phyloP scores from a whole-genome alignment of 192 early-diverging fungal species.

The Entomortierella lignicola region DNA sequence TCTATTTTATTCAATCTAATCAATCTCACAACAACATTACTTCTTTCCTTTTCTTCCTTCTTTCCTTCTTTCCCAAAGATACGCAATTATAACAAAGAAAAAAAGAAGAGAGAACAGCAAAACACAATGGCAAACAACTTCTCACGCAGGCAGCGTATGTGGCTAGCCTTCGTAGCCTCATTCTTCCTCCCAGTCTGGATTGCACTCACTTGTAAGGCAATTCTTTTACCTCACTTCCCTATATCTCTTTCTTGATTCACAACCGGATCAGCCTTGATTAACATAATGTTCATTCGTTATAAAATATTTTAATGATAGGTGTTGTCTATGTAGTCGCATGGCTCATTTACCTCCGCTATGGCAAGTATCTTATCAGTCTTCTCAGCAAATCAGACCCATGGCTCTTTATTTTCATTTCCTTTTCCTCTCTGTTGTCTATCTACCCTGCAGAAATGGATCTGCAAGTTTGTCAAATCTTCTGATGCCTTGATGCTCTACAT shows the following conservation, averaged over 20 bases:
- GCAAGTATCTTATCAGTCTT: constrained; percentile 30
- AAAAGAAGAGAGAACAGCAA: too few relatives aligned
- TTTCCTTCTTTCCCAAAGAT: too few relatives aligned
- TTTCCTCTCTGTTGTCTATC: not conserved
- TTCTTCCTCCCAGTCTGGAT: constrained; percentile 54
- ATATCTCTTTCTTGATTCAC: not conserved
- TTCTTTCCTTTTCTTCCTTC: too few relatives aligned
- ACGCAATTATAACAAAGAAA: not conserved
- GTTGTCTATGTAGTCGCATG: constrained; percentile 49
- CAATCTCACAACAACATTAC: too few relatives aligned
- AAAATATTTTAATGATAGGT: not conserved
- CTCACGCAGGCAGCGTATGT: constrained; percentile 55
- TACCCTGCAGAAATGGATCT: too few relatives aligned
- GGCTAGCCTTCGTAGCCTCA: constrained; percentile 45
- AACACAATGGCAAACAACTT: constrained; percentile 28
- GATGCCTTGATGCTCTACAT: too few relatives aligned
- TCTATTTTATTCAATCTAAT: not conserved
- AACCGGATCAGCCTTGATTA: not conserved
- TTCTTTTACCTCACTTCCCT: not conserved
- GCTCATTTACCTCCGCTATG: constrained; percentile 56
- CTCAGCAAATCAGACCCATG: too few relatives aligned
- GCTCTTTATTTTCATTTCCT: not conserved
- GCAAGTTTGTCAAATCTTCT: too few relatives aligned
- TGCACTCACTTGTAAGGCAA: constrained; percentile 38
- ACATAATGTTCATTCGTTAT: not conserved